A percentile compares a stretch with the other conserved stretches of the same genome.
These are phyloP conservation scores for Fusarium aywerte DNA, from an alignment of 2,329 filamentous ascomycete species.

Conservation along the genomic window DNA sequence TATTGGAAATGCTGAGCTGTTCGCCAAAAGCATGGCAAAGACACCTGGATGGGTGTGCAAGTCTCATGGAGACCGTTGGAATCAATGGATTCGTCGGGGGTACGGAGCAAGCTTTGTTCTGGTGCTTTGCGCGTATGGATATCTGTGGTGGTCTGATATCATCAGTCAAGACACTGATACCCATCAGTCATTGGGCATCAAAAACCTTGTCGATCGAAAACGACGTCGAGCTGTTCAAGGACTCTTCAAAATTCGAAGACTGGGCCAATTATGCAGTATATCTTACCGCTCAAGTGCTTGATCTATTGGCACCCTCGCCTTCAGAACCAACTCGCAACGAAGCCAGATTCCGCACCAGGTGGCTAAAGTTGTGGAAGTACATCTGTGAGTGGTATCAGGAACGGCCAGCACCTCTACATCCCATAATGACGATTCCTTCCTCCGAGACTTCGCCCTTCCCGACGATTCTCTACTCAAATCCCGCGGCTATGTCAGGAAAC, in stretches of 20 bases:
- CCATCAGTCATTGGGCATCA: constrained; percentile 58
- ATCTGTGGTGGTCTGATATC: constrained; percentile 65
- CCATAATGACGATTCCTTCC: constrained; percentile 51
- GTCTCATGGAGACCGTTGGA: constrained; percentile 60
- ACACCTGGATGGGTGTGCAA: constrained; percentile 64
- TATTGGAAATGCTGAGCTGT: constrained; percentile 64
- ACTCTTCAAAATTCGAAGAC: constrained; percentile 53
- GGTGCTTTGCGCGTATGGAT: constrained; percentile 66
- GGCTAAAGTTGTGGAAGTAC: constrained; percentile 54
- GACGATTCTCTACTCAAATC: constrained; percentile 61
- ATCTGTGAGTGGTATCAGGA: constrained; percentile 55
- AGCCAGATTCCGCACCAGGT: constrained; percentile 45
- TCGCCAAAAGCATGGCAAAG: constrained; percentile 61
- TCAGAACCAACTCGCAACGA: constrained; percentile 38
- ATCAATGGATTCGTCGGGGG: constrained; percentile 63
- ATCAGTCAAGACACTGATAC: constrained; percentile 61
- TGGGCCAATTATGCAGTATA: constrained; percentile 64
- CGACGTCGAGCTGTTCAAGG: constrained; percentile 51
- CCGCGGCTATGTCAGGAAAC: constrained; percentile 64
- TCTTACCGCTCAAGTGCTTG: constrained; percentile 57
- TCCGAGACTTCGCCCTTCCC: constrained; percentile 61
- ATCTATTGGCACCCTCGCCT: constrained; percentile 49
- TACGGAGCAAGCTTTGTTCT: constrained; percentile 62
- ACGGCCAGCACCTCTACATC: constrained; percentile 51
- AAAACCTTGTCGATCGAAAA: constrained; percentile 45